Evolutionary conservation across 164 flowering plant species (phyloP).

Genomic region (Macadamia tetraphylla): DNA sequence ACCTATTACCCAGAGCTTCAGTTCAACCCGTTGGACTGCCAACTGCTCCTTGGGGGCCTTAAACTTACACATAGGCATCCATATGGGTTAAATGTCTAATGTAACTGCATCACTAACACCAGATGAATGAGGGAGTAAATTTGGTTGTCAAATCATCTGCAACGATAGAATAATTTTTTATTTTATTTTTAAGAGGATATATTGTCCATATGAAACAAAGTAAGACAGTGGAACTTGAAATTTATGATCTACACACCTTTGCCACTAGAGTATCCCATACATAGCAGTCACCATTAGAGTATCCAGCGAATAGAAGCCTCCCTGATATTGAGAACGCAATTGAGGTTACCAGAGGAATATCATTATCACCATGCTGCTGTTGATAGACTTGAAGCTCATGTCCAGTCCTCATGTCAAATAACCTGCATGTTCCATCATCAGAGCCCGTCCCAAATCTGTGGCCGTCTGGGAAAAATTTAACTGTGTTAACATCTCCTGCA

Average conservation of each 20-base stretch:
- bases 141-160: no score
- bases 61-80: no score
- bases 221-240: not conserved
- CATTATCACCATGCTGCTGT: conserved; percentile 58
- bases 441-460: conserved; percentile 95
- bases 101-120: no score
- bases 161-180: no score
- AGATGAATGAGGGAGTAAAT: no score
- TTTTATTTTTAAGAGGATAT: no score
- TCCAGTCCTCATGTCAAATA: conserved; percentile 91
- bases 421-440: conserved; percentile 92
- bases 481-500: conserved; percentile 86
- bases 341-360: conserved; percentile 66
- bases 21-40: no score
- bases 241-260: conserved; percentile 35
- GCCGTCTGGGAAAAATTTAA: conserved; percentile 97
- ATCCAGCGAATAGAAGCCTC: conserved; percentile 91
- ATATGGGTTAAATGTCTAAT: no score
- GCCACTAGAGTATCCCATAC: conserved; percentile 96
- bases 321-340: conserved; percentile 94
- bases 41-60: no score
- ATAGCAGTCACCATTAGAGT: conserved; percentile 83
- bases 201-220: no score
- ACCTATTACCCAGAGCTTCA: no score
- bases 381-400: conserved; percentile 88